A percentile compares a stretch with the other conserved stretches of the same genome.
Evolutionary conservation across 2,329 filamentous ascomycete genomes (phyloP).

Genomic region (Chaetomiaceae sp.): DNA sequence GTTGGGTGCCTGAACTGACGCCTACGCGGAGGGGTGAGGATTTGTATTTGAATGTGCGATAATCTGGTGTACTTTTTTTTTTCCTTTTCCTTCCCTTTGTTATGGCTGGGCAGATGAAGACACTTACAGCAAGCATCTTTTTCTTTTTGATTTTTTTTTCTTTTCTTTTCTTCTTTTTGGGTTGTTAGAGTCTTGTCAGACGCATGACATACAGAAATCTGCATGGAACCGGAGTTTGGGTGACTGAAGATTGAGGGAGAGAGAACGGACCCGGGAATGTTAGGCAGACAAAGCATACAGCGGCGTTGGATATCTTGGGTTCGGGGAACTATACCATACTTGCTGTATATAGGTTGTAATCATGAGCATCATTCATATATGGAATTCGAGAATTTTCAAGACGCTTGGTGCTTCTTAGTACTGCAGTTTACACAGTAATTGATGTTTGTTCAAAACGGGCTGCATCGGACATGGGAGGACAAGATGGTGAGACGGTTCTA

Average conservation of each 20-base stretch:
- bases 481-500: background rate
- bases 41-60: conserved; percentile 55
- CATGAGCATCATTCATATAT: too few relatives aligned
- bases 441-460: background rate
- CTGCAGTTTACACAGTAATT: too few relatives aligned
- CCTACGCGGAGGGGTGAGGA: conserved; percentile 64
- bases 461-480: background rate
- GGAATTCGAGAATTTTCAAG: too few relatives aligned
- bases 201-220: background rate
- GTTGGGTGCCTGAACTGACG: conserved; percentile 62
- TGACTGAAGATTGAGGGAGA: background rate
- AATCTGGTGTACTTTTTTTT: background rate
- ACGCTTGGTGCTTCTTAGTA: too few relatives aligned
- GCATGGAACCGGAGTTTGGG: conserved; percentile 4
- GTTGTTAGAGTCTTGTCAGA: background rate
- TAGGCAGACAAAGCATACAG: background rate
- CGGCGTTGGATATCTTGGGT: background rate
- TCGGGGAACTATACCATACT: background rate
- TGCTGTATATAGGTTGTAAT: background rate
- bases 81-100: background rate
- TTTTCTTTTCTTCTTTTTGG: background rate
- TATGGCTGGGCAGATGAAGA: background rate
- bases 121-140: background rate
- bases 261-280: background rate
- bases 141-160: background rate